Evolutionary conservation across 2,329 filamentous ascomycete species (phyloP), one percentile per base, ranked within the genome.

Genomic region (Gyromitra esculenta): DNA sequence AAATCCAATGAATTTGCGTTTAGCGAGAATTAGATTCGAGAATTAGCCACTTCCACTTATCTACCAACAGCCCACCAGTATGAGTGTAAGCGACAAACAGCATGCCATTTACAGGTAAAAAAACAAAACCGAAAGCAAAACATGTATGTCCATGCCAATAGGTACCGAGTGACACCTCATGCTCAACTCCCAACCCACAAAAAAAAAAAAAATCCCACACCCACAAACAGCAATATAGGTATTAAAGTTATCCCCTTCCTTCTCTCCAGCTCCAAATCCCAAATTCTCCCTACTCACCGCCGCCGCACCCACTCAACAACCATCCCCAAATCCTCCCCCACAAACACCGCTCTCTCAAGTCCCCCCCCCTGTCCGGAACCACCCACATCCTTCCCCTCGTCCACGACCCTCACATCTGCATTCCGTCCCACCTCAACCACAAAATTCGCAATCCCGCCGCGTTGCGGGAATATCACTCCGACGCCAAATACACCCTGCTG

Each of bases 401-500:
- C 64, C 25, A 37, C 64, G 25, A 78, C 69, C n/a, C 74, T 73
- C 15, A 78, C 21, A 43, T 79, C 78, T 13, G 69, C 78, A 41
- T 79, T 79, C 62, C 69, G 73, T 2, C 70, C 78, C 3, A 79
- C 73, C 48, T 77, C 68, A 2, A 78, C 66, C 4, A 65, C 59
- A 39, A 75, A 75, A 7, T 50, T 65, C 5, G 35, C 43, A 8
- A 62, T 35, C n/a, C 67, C 64, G 1, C 31, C 31, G 6, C 41
- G 39, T 13, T 35, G 25, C 11, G 78, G 78, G 54, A 77, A 79
- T 13, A 78, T 79, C 13, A 78, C 79, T 0, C 76, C 70, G 41
- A 81, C 52, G 18, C 73, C 65, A 11, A 81, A 75, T n/a, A 74
- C 77, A 43, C 78, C 79, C 18, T 66, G 73, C 39, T 66, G 73